Conservation (phyloP, 78 protist species). For the Dictyostelium capitatum region DNA sequence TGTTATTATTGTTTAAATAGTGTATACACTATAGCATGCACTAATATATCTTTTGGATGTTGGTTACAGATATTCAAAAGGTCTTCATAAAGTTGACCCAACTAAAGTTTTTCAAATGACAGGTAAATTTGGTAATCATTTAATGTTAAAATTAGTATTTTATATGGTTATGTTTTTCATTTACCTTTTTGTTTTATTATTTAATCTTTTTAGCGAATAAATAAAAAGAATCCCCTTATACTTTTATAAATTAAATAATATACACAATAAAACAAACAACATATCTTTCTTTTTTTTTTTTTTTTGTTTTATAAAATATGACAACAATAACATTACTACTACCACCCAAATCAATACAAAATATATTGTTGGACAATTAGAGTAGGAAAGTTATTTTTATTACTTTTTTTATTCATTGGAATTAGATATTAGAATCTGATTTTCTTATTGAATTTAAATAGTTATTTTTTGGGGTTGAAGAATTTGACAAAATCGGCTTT, state of each 20-base stretch:
- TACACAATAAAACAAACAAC: too few species aligned
- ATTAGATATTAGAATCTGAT: constrained; percentile 8
- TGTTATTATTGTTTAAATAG: too few species aligned
- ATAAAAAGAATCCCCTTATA: background rate
- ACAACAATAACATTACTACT: too few species aligned
- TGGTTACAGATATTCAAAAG: constrained; percentile 36
- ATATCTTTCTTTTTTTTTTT: too few species aligned
- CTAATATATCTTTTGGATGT: background rate
- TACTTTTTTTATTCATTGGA: background rate
- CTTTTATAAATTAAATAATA: too few species aligned
- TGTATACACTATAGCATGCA: too few species aligned
- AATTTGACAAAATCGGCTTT: constrained; percentile 9
- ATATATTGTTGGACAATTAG: too few species aligned
- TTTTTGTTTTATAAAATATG: too few species aligned
- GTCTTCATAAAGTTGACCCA: constrained; percentile 53
- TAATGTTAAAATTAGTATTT: constrained; percentile 72
- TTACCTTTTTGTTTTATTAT: constrained; percentile 63
- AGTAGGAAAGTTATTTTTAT: too few species aligned
- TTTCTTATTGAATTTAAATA: background rate
- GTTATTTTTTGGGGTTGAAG: background rate
- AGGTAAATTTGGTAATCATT: constrained; percentile 76
- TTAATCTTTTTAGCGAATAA: constrained; percentile 54
- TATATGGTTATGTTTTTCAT: constrained; percentile 78
- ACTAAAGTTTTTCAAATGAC: constrained; percentile 70
- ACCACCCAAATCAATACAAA: too few species aligned